These are phyloP conservation scores for Xerocomus nothofagi DNA, from an alignment of 1,284 basidiomycete species.

Conservation along the genomic window DNA sequence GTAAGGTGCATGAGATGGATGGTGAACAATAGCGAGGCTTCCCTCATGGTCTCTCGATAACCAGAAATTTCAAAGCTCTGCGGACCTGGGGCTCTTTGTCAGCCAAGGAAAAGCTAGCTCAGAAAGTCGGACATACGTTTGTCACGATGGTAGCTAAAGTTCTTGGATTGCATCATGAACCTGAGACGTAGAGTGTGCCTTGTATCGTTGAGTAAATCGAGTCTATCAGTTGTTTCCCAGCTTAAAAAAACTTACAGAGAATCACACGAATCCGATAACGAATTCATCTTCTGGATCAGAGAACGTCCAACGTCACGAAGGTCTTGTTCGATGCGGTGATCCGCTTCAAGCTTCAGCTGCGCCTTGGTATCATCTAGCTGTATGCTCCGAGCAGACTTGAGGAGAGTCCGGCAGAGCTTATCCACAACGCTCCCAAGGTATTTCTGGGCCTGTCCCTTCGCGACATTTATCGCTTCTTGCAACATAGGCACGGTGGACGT, in stretches of 20 bases:
- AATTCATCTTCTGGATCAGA: slow-evolving; percentile 29
- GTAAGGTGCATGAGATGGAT: slow-evolving; percentile 42
- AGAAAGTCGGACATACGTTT: slow-evolving; percentile 4
- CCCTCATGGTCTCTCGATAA: slow-evolving; percentile 16
- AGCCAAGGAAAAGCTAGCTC: not conserved
- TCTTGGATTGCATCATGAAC: slow-evolving; percentile 2
- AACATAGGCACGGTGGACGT: slow-evolving; percentile 14
- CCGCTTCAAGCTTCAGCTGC: slow-evolving; percentile 24
- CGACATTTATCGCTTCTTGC: slow-evolving; percentile 22
- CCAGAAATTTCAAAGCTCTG: slow-evolving; percentile 25
- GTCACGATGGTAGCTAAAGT: not conserved
- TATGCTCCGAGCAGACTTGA: slow-evolving; percentile 12
- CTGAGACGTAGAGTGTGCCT: slow-evolving; percentile 23
- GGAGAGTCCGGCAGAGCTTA: slow-evolving; percentile 20
- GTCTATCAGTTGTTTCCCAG: not conserved
- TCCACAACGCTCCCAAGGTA: slow-evolving; percentile 25
- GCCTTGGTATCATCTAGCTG: slow-evolving; percentile 27
- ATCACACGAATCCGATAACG: slow-evolving; percentile 16
- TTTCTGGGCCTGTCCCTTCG: slow-evolving; percentile 23
- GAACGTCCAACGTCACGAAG: slow-evolving; percentile 19
- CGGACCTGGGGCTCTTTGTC: slow-evolving; percentile 7
- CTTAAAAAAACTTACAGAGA: slow-evolving; percentile 23
- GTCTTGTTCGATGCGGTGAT: slow-evolving; percentile 16
- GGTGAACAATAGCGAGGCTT: slow-evolving; percentile 36
- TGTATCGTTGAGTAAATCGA: not conserved